Evolutionary conservation across 805 yeast species (phyloP), one percentile per base, ranked within the genome.

Genomic region (Candida coquimbonensis): DNA sequence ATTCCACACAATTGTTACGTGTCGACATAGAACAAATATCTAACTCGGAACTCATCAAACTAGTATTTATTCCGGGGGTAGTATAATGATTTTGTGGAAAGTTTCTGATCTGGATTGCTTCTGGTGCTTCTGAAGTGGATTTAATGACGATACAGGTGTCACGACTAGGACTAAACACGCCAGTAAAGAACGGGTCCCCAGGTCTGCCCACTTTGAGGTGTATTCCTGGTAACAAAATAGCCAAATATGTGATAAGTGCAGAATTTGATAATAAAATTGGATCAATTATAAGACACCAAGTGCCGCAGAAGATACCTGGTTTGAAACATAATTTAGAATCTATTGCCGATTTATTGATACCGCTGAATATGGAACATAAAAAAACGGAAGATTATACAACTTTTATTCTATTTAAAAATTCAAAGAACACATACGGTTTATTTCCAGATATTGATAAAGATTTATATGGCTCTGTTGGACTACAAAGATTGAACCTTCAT

Each of bases 231-330:
- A 17, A 52, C 1, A 39, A 56, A 31, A 74, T 78, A 53, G 75
- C 77, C 14, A 76, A 75, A 44, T 82, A 72, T 56, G 71, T 83
- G 21, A 54, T 87, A 31, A 73, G 88, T 7, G 85, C 91, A 1
- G 90, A 85, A 63, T 89, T 88, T 61, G 93, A 88, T 60, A 78
- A 82, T 51, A 82, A 77, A 54, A 70, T 78, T 45, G 96, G 96
- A 0, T 82, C 93, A 0, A 68, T 76, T 5, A 64, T 88, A 31
- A 68, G 69, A 43, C 75, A 76, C 52, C 89, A 82, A 55, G 71
- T 74, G 43, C 91, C 95, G 0, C 47, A 55, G 13, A 58, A 55
- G 40, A 59, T 68, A 4, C 63, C 75, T 1, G 70, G 71, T 1
- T 61, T 63, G 40, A 61, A 55, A 57, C 61, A 61, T 7, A 49